A percentile compares a stretch with the other conserved stretches of the same genome.
Evolutionary conservation across 2,329 filamentous ascomycete species (phyloP).

Genomic region (Metarhizium sp.): DNA sequence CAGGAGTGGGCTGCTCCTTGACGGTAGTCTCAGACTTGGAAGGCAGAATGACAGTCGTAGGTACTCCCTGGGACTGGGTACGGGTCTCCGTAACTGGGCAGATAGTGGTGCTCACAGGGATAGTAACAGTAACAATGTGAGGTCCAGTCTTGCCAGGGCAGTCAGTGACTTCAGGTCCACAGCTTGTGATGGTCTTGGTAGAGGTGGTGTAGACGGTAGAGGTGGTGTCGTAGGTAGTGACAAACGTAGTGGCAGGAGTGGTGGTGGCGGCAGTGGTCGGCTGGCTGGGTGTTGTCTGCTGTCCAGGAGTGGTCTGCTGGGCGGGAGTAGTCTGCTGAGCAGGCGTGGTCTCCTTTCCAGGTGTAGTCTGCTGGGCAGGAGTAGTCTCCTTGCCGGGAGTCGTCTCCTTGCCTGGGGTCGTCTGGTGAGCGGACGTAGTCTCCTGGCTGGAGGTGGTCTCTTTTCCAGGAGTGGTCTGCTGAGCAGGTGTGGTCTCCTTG

Average conservation of each 20-base stretch:
- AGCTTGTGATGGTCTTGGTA: constrained; percentile 40
- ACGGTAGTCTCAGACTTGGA: constrained; percentile 7
- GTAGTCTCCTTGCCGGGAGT: not conserved
- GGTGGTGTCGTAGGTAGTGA: constrained; percentile 33
- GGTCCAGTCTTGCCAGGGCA: constrained; percentile 42
- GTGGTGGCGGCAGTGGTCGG: constrained; percentile 1
- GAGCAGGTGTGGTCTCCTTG: not conserved
- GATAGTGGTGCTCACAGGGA: constrained; percentile 50
- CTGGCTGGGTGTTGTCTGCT: not conserved
- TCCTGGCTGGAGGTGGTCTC: not conserved
- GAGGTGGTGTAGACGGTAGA: constrained; percentile 42
- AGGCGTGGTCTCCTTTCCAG: constrained; percentile 1
- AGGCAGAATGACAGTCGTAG: constrained; percentile 10
- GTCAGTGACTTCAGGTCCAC: constrained; percentile 34
- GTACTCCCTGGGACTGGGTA: constrained; percentile 18
- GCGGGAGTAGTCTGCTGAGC: not conserved
- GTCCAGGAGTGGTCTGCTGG: not conserved
- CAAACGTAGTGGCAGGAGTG: constrained; percentile 9
- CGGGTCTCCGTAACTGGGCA: constrained; percentile 51
- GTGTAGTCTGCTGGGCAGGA: not conserved
- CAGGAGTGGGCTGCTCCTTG: constrained; percentile 4
- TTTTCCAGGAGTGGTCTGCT: constrained; percentile 3
- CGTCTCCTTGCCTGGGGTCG: constrained; percentile 1
- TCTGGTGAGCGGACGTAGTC: not conserved
- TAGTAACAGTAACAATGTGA: constrained; percentile 40